phyloP scores from a whole-genome alignment of 2,329 filamentous ascomycete species.

The Whalleya microplaca region DNA sequence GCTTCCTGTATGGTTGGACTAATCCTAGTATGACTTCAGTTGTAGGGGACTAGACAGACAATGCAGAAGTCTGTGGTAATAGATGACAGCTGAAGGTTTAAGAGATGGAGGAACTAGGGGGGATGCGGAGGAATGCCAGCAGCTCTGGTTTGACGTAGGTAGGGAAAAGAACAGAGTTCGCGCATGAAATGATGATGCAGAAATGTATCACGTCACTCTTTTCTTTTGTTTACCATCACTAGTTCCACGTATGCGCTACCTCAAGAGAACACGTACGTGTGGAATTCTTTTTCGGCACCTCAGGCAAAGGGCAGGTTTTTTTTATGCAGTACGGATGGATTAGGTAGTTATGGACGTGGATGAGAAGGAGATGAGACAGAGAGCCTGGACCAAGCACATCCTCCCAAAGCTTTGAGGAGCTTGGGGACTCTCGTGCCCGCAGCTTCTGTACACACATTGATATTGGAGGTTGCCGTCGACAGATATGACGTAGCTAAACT shows the following conservation, averaged over 20 bases:
- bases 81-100: neutral
- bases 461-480: neutral
- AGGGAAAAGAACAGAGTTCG: conserved; percentile 12
- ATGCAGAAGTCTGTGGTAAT: neutral
- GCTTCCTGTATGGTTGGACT: neutral
- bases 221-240: conserved; percentile 29
- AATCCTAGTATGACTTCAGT: neutral
- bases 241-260: neutral
- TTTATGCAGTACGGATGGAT: too few species aligned
- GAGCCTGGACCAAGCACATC: neutral
- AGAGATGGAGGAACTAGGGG: conserved; percentile 2
- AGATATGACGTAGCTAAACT: neutral
- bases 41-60: neutral
- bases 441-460: neutral
- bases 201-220: conserved; percentile 40
- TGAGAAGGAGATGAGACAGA: neutral
- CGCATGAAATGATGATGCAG: conserved; percentile 22
- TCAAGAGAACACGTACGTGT: neutral
- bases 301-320: too few species aligned
- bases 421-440: too few species aligned
- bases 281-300: too few species aligned
- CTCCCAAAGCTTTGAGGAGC: neutral
- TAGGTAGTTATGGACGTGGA: too few species aligned
- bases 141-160: conserved; percentile 2
- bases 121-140: neutral